Evolutionary conservation across 2,329 filamentous ascomycete species (phyloP), one percentile per base, ranked within the genome.

Genomic region (Thyridium curvatum): DNA sequence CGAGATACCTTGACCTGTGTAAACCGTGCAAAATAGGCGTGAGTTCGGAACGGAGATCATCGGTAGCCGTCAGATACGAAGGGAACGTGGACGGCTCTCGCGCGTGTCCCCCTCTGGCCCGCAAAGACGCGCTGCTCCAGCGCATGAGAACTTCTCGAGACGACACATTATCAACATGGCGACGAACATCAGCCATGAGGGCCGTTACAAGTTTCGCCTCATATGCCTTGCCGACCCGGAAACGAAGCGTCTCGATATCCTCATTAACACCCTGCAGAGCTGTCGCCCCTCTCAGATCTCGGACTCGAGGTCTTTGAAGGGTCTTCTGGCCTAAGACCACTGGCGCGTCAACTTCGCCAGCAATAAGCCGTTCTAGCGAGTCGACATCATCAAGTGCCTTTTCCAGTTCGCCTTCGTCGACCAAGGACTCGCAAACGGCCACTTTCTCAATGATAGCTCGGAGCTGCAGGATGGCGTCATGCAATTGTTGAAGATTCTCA

Each of bases 201-300:
- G 86, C 77, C 42, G 81, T 77, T 21, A 93, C 69, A 52, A 97
- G 94, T 33, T 82, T 81, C 3, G 74, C 67, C 57, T 97, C 90
- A 54, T 90, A 97, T 1, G 82, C 86, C 59, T 84, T 89, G 16
- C 93, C 93, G 41, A 96, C 87, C 3, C 87, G 82, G 46, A 80
- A 77, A 41, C 88, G 81, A 35, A 98, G 65, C 28, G 82, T 77
- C 34, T 79, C 72, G 31, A 98, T 72, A 44, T 94, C 90, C 32
- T 81, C 74, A 39, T 82, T 81, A 12, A 95, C 79, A 0, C 88
- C 84, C 53, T 90, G 82, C 13, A 97, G 68, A 8, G 89, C 90
- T 37, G 80, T 83, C 21, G 94, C 77, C 4, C 77, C 76, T 47
- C 87, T 76, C 26, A 97, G 64, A 26, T 26, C 21, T 26, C 21